Percentiles rank a stretch among this genome's conserved stretches.
These are phyloP conservation scores for Posidonia oceanica DNA, from an alignment of 116 monocot species.

Conservation along the genomic window DNA sequence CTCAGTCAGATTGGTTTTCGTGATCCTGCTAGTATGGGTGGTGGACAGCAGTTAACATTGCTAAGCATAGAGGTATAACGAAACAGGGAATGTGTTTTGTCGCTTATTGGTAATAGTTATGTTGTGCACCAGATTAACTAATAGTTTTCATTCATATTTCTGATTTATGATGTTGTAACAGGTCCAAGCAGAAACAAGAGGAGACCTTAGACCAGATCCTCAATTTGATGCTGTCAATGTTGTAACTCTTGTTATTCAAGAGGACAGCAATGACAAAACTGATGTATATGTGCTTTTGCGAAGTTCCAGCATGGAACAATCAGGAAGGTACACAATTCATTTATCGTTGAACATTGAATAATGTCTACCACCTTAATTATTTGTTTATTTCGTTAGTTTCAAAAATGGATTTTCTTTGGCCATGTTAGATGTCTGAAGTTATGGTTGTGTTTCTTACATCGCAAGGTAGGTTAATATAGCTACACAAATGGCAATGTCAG, in stretches of 20 bases:
- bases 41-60: conserved; percentile 77
- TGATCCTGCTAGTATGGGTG: conserved; percentile 70
- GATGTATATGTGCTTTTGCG: conserved; percentile 56
- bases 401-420: too few species aligned
- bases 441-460: too few species aligned
- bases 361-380: too few species aligned
- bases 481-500: too few species aligned
- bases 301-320: conserved; percentile 21
- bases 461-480: too few species aligned
- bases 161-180: conserved; percentile 12
- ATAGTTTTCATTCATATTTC: background rate
- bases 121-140: background rate
- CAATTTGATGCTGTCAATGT: conserved; percentile 81
- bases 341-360: too few species aligned
- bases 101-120: background rate
- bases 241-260: conserved; percentile 66
- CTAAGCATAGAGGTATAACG: conserved; percentile 74
- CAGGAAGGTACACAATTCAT: conserved; percentile 20
- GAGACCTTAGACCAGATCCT: conserved; percentile 75
- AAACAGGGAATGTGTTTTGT: background rate
- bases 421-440: too few species aligned
- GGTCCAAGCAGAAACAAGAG: conserved; percentile 78
- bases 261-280: conserved; percentile 32
- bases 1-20: conserved; percentile 93
- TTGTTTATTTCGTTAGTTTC: too few species aligned